phyloP scores from a whole-genome alignment of 306 rosid genomes.

The Fragaria ananassa region DNA sequence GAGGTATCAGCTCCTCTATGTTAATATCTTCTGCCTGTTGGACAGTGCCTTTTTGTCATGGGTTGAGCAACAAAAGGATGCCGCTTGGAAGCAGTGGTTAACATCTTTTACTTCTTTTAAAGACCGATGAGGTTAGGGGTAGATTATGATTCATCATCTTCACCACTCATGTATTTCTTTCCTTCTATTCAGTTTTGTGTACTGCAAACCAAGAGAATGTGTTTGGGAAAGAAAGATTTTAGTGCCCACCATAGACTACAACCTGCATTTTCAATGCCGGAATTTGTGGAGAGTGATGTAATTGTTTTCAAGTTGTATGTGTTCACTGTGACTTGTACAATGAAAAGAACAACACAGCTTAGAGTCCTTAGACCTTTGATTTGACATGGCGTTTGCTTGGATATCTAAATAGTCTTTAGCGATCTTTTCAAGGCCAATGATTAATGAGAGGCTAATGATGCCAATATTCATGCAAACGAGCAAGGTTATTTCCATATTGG shows the following conservation, averaged over 20 bases:
- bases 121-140: conserved; percentile 34
- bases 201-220: background rate
- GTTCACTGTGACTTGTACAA: conserved; percentile 5
- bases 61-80: conserved; percentile 91
- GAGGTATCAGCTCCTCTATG: conserved; percentile 88
- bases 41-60: conserved; percentile 94
- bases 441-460: background rate
- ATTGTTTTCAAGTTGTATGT: background rate
- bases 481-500: no score
- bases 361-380: background rate
- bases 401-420: background rate
- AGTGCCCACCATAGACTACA: background rate
- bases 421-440: background rate
- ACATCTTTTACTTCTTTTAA: conserved; percentile 50
- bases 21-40: conserved; percentile 78
- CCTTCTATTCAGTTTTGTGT: background rate
- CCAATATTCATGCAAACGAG: background rate
- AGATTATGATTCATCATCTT: conserved; percentile 23
- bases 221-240: background rate
- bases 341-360: conserved; percentile 7
- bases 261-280: background rate
- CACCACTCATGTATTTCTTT: background rate
- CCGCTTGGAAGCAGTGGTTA: conserved; percentile 91
- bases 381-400: background rate
- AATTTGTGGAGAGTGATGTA: conserved; percentile 4